Base-by-base conservation (phyloP, 805 yeast species). In the Ogataea chonburiensis region DNA sequence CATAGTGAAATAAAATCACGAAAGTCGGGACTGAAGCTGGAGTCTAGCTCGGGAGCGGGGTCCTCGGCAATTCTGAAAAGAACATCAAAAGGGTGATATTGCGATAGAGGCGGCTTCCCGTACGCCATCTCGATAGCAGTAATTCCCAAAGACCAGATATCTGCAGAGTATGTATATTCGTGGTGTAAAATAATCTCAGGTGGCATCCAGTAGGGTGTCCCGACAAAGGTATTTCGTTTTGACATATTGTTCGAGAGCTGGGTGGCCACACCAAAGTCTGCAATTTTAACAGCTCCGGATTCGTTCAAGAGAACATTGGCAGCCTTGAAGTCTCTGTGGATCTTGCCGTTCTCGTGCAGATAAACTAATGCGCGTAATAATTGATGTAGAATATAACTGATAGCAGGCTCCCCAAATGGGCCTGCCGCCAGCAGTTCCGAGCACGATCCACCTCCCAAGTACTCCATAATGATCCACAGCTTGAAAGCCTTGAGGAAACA, bases 201-300 rank as follows among this genome's bases (percentile, higher is more conserved):
- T 1, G 81, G 77, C 81, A 76, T 74, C 79, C 80, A 76, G 48
- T 75, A 75, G 0, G 81, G 81, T 0, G 81, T 75, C 0, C 81
- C 81, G 3, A 75, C 80, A 53, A 75, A 68, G 0, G 81, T 63
- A 56, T 71, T 67, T 28, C 68, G 38, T 39, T 77, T 68, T 12
- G 75, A 68, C 39, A 76, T 62, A 48, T 75, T 69, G 34, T 79
- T 80, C 2, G 79, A 70, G 4, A 63, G 68, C 49, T 80, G 84
- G 1, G 97, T 86, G 1, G 98, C 95, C 8, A 91, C 96, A 1
- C 98, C 98, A 61, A 91, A 91, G 59, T 91, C 98, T 2, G 96
- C 97, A 31, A 91, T 70, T 52, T 91, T 93, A 10, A 87, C 91
- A 7, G 74, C 79, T 3, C 94, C 89, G 9, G 70, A 61, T 2